Evolutionary conservation across 768 basidiomycete genomes (phyloP).

Genomic region (Lenzites betulinus): DNA sequence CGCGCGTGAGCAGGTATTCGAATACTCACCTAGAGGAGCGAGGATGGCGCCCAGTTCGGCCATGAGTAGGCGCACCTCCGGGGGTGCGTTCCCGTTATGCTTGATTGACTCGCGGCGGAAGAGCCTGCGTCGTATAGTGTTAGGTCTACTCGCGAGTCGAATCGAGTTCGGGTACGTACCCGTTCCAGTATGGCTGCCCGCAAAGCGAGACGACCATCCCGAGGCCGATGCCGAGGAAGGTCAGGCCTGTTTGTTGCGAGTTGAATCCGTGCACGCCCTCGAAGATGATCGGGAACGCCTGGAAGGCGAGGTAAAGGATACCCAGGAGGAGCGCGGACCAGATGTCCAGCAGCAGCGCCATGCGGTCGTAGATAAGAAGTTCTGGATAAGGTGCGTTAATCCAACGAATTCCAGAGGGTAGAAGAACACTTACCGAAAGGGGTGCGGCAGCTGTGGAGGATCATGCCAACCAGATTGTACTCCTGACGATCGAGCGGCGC

Average conservation of each 20-base stretch:
- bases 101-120: conserved; percentile 41
- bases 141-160: neutral
- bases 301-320: conserved; percentile 52
- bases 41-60: conserved; percentile 69
- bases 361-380: conserved; percentile 65
- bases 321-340: conserved; percentile 55
- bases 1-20: too few relatives aligned
- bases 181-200: conserved; percentile 50
- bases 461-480: conserved; percentile 45
- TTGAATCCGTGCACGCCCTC: conserved; percentile 50
- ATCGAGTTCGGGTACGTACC: conserved; percentile 15
- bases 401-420: neutral
- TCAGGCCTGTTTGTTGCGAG: conserved; percentile 49
- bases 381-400: conserved; percentile 39
- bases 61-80: conserved; percentile 66
- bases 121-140: neutral
- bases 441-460: conserved; percentile 61
- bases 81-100: conserved; percentile 53
- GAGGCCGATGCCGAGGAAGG: conserved; percentile 52
- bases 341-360: conserved; percentile 70
- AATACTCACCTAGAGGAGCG: conserved; percentile 41
- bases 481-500: conserved; percentile 60
- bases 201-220: conserved; percentile 44
- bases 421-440: conserved; percentile 63
- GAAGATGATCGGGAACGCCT: conserved; percentile 61